Percentiles rank a stretch among this genome's conserved stretches.
These are phyloP conservation scores for Mortierella sp. DNA, from an alignment of 371 early-diverging fungal genomes.

Conservation along the genomic window DNA sequence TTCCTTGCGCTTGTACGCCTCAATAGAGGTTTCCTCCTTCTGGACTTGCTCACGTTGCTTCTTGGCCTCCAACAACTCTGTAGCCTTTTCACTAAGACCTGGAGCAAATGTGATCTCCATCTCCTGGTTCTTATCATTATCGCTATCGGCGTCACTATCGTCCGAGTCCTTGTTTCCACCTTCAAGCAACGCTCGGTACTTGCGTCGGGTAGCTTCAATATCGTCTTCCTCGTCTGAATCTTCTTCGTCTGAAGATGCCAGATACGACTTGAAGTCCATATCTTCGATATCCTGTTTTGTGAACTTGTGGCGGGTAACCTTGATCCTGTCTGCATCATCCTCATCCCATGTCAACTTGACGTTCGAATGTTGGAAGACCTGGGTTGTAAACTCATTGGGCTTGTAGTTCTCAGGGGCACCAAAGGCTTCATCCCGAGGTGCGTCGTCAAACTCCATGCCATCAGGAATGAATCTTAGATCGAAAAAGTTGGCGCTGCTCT, in stretches of 20 bases:
- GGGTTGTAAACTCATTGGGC: conserved; percentile 83
- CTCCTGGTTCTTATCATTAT: conserved; percentile 69
- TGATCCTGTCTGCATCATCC: conserved; percentile 89
- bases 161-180: conserved; percentile 59
- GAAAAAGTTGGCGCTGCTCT: conserved; percentile 92
- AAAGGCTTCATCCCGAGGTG: conserved; percentile 72
- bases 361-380: conserved; percentile 93
- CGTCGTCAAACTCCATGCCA: conserved; percentile 85
- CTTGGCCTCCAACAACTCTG: conserved; percentile 65
- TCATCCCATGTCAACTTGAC: conserved; percentile 97
- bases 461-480: conserved; percentile 98
- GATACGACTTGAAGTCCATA: conserved; percentile 90
- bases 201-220: conserved; percentile 64
- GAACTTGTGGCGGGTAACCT: conserved; percentile 83
- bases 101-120: conserved; percentile 98
- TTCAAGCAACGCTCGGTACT: conserved; percentile 74
- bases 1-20: conserved; percentile 84
- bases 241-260: conserved; percentile 80
- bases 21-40: conserved; percentile 84
- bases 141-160: conserved; percentile 59
- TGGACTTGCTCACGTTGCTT: conserved; percentile 55
- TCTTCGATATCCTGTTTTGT: conserved; percentile 89
- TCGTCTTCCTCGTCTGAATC: conserved; percentile 71
- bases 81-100: conserved; percentile 83
- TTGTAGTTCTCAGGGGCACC: conserved; percentile 84